Evolutionary conservation across 768 basidiomycete species (phyloP).

Genomic region (Phlegmacium glaucopus): DNA sequence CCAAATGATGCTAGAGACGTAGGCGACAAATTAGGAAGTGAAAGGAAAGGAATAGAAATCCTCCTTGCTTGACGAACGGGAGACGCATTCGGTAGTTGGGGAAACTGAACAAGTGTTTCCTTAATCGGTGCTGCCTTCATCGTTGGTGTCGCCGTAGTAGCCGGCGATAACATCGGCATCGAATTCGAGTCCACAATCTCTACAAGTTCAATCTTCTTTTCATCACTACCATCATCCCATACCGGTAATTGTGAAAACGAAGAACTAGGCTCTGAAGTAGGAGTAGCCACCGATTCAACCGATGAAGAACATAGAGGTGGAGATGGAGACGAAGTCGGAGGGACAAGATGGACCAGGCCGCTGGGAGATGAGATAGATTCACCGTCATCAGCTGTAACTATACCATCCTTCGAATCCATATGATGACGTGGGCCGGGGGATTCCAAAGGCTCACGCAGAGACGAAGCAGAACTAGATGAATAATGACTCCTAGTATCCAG

Average conservation of each 20-base stretch:
- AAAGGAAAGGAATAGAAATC: constrained; percentile 37
- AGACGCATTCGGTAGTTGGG: constrained; percentile 16
- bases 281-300: constrained; percentile 57
- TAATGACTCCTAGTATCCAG: constrained; percentile 30
- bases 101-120: constrained; percentile 42
- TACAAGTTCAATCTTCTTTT: constrained; percentile 8
- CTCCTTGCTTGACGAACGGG: constrained; percentile 22
- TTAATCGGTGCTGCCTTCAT: constrained; percentile 2
- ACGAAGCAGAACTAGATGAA: constrained; percentile 28
- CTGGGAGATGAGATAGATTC: constrained; percentile 27
- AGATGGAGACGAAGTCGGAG: constrained; percentile 24
- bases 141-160: constrained; percentile 11
- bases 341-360: constrained; percentile 19
- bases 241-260: constrained; percentile 37
- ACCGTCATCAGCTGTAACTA: constrained; percentile 13
- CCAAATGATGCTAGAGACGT: constrained; percentile 3
- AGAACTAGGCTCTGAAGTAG: constrained; percentile 48
- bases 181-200: background rate
- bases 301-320: constrained; percentile 52
- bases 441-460: constrained; percentile 8
- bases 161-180: constrained; percentile 16
- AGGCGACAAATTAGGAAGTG: constrained; percentile 32
- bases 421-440: background rate
- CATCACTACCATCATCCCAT: constrained; percentile 15
- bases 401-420: background rate